These are phyloP conservation scores for Helminthosporium solani DNA, from an alignment of 2,329 filamentous ascomycete genomes.

Conservation along the genomic window DNA sequence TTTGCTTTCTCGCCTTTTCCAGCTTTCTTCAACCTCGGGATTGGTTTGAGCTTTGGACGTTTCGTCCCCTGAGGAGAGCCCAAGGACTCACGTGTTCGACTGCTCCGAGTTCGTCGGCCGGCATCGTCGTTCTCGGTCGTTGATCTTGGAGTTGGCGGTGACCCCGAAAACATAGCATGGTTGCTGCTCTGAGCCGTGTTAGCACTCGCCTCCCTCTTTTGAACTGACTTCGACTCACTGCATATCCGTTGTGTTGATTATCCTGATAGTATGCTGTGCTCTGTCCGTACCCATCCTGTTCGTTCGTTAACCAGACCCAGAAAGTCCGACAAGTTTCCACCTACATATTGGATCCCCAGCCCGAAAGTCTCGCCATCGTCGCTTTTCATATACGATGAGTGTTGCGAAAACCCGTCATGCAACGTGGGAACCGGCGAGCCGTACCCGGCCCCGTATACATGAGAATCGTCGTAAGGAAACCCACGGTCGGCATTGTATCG, in stretches of 20 bases:
- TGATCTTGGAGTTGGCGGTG: constrained; percentile 49
- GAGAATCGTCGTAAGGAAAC: constrained; percentile 38
- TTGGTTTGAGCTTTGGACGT: constrained; percentile 30
- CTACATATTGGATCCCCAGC: constrained; percentile 37
- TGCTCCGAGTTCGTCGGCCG: constrained; percentile 42
- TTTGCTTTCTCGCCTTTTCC: constrained; percentile 48
- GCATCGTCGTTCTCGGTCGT: constrained; percentile 44
- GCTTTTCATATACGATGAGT: constrained; percentile 28
- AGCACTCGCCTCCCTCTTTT: constrained; percentile 12
- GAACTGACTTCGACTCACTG: constrained; percentile 19
- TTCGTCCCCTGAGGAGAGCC: constrained; percentile 25
- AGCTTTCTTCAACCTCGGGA: constrained; percentile 45
- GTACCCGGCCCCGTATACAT: constrained; percentile 22
- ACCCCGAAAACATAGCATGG: constrained; percentile 30
- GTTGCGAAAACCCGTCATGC: constrained; percentile 30
- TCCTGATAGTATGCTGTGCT: constrained; percentile 30
- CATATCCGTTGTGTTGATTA: constrained; percentile 24
- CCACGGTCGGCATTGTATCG: constrained; percentile 45
- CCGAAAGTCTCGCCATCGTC: constrained; percentile 24
- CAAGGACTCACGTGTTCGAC: constrained; percentile 23
- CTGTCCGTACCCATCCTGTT: constrained; percentile 35
- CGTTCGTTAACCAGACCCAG: constrained; percentile 20
- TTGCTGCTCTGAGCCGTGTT: constrained; percentile 25
- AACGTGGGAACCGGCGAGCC: constrained; percentile 28
- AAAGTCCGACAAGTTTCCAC: constrained; percentile 7